Evolutionary conservation across 2,329 filamentous ascomycete genomes (phyloP), one percentile per base, ranked within the genome.

Genomic region (Elsinoe arachidis): DNA sequence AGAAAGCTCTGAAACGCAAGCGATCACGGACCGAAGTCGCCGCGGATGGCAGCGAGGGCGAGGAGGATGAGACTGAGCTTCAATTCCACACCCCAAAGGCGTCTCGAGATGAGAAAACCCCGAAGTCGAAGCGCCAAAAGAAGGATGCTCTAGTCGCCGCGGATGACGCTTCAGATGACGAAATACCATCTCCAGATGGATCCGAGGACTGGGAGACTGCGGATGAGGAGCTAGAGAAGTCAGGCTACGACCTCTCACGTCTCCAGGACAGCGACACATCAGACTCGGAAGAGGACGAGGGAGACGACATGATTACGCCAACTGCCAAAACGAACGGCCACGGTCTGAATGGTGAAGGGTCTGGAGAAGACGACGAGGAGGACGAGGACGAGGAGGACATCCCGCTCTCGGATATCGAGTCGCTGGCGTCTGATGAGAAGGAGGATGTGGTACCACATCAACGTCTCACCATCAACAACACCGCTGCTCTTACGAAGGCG

Each of bases 391-490:
- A 92, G 44, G 89, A 93, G 63, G 90, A 95, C 63, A 90, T 96
- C 44, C 86, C 91, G 3, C 82, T 96, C 62, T 95, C 90, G 33
- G 91, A 96, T 66, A 84, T 93, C 54, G 87, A 88, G 66, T 88
- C 88, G 55, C 70, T 86, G 41, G 79, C 87, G 56, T 89, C 88
- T 17, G 87, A 88, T 62, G 90, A 95, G 66, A 86, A 83, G 66
- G 88, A 88, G 73, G 91, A 96, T 68, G 81, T 96, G 39, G 83
- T 95, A 61, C 89, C 90, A 14, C 88, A 95, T 74, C 90, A 93
- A 70, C 88, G 90, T 66, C 85, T 96, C 63, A 96, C 91, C 55
- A 97, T 97, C 76, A 96, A 99, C 81, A 99, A 99, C 77, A 91
- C 88, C 56, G 79, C 88, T 63, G 93, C 92, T 34, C 87, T 99